Percentiles rank a stretch among this genome's conserved stretches.
Evolutionary conservation across 192 early-diverging fungal genomes (phyloP).

Genomic region (Podila clonocystis): DNA sequence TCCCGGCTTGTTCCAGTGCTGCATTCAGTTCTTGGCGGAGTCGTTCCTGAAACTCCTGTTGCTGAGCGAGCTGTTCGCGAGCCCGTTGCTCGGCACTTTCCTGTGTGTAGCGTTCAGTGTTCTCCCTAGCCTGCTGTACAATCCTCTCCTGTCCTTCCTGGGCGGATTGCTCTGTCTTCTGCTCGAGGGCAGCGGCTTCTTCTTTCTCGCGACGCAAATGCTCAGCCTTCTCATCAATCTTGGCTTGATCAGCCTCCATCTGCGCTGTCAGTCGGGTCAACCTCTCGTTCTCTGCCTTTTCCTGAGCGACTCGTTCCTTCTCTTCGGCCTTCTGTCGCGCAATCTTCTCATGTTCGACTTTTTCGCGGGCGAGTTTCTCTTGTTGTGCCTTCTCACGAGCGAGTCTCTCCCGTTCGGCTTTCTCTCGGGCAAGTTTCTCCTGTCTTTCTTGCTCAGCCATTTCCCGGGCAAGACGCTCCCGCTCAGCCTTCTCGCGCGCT

Average conservation of each 20-base stretch:
- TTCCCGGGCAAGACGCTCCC: not conserved
- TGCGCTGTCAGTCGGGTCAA: too few relatives aligned
- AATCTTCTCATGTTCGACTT: not conserved
- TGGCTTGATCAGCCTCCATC: too few relatives aligned
- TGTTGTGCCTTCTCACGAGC: constrained; percentile 7
- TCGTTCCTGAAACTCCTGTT: too few relatives aligned
- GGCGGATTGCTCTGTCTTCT: constrained; percentile 1
- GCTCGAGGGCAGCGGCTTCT: not conserved
- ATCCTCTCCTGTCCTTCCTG: not conserved
- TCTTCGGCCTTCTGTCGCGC: constrained; percentile 9
- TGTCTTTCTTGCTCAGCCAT: not conserved
- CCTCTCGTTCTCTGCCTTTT: not conserved
- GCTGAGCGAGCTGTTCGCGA: not conserved
- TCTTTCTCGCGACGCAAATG: not conserved
- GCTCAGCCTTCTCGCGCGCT: not conserved
- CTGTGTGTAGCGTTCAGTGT: not conserved
- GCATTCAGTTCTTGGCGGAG: too few relatives aligned
- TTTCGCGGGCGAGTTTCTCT: not conserved
- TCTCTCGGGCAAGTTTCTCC: not conserved
- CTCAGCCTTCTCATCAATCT: too few relatives aligned
- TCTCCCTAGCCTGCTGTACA: not conserved
- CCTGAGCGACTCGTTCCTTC: not conserved
- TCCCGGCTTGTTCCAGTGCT: too few relatives aligned
- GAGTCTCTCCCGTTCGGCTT: not conserved
- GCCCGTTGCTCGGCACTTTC: not conserved